phyloP scores from a whole-genome alignment of 345 rosid genomes.

The thale cress (Arabidopsis thaliana) region DNA sequence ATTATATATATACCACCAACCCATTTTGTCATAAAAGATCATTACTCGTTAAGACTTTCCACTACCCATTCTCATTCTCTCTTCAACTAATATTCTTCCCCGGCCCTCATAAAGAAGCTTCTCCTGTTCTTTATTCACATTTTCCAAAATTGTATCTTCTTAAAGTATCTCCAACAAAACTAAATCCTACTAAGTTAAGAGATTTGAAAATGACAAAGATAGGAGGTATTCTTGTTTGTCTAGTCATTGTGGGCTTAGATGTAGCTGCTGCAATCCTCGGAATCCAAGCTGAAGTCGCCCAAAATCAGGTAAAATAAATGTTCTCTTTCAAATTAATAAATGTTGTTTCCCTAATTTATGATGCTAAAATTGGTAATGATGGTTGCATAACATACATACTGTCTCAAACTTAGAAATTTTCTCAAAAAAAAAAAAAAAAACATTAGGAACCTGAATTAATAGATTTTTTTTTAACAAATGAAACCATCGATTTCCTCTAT shows the following conservation, averaged over 20 bases:
- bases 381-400: background rate
- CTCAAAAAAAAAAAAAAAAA: too few species aligned
- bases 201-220: constrained; percentile 56
- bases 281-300: constrained; percentile 88
- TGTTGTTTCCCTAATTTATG: background rate
- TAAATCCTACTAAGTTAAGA: constrained; percentile 26
- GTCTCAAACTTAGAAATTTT: background rate
- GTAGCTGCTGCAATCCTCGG: constrained; percentile 83
- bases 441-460: too few species aligned
- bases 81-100: constrained; percentile 21
- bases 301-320: constrained; percentile 62
- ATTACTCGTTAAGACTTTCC: constrained; percentile 33
- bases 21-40: constrained; percentile 29
- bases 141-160: background rate
- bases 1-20: constrained; percentile 8
- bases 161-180: background rate
- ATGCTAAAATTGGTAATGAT: background rate
- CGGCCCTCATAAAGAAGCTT: constrained; percentile 6
- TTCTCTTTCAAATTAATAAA: background rate
- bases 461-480: too few species aligned
- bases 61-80: constrained; percentile 24
- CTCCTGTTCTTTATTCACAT: constrained; percentile 32
- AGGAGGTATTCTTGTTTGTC: constrained; percentile 70
- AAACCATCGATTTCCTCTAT: too few species aligned
- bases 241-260: constrained; percentile 79